Evolutionary conservation across 257 asterid genomes (phyloP), one percentile per base, ranked within the genome.

Genomic region (Salvia splendens): DNA sequence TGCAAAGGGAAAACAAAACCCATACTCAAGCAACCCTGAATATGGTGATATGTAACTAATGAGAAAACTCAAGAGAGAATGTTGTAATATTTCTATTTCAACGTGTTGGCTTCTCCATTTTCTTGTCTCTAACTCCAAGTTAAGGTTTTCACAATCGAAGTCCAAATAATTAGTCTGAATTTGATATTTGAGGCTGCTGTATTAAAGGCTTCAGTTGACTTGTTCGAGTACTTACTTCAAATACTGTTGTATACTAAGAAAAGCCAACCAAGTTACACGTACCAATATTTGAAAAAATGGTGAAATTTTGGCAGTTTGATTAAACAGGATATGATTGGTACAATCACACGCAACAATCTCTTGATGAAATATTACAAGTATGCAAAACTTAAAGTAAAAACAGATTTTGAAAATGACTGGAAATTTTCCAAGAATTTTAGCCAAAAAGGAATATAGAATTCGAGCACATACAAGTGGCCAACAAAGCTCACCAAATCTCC

Each of bases 1-100:
- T 61, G 73, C 54, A 7, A 68, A 80, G 88, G 85, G 81, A 79
- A 83, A 78, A 24, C 30, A 24, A 24, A 24, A 64, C 84, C 83
- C 81, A 54, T 32, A 64, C 42, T 16, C 73, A 75, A 79, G 75
- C 72, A 69, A 86, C 85, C 80, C 54, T 71, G 75, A 76, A 73
- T 77, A 79, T 75, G 77, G 55, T 78, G 59, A 74, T 74, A 74
- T 70, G 72, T 52, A 40, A 77, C 77, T 77, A 56, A 75, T 67
- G 80, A 75, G 78, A 75, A 73, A 75, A 68, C 67, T 72, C 66
- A 71, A 32, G 57, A 28, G 43, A 72, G 73, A 52, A 43, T 81
- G 73, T 75, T 79, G 76, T 77, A 67, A 75, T 73, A 70, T 75
- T 73, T 57, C 75, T 49, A 62, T 73, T 70, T 41, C 63, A 33